These are phyloP conservation scores for Thielaviopsis populi DNA, from an alignment of 2,329 filamentous ascomycete genomes.

Conservation along the genomic window DNA sequence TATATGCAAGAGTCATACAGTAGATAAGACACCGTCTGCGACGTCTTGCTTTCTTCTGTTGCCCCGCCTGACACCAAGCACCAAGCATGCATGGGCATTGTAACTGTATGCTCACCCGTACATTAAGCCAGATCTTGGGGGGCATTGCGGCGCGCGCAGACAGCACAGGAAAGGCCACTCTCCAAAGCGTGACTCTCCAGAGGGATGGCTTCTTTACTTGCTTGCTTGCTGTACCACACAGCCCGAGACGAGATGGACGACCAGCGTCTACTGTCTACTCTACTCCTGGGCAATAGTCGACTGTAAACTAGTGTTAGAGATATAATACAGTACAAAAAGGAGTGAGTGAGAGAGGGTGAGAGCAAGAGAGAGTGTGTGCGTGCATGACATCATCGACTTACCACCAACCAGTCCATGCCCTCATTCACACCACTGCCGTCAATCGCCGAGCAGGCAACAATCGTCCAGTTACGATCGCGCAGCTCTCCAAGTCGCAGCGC, in stretches of 20 bases:
- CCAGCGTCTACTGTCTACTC: not conserved
- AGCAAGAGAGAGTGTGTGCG: not conserved
- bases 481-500: constrained; percentile 79
- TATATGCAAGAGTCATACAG: constrained; percentile 6
- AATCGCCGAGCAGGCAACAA: constrained; percentile 92
- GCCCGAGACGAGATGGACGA: not conserved
- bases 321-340: not conserved
- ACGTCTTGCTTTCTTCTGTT: not conserved
- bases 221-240: not conserved
- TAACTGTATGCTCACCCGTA: not conserved
- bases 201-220: too few relatives aligned
- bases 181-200: too few relatives aligned
- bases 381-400: constrained; percentile 29
- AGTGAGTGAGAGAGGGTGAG: not conserved
- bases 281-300: constrained; percentile 2
- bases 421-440: constrained; percentile 89
- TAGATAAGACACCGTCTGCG: not conserved
- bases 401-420: constrained; percentile 98
- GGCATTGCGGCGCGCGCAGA: not conserved
- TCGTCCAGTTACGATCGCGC: constrained; percentile 96
- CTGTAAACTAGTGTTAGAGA: constrained; percentile 1
- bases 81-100: not conserved
- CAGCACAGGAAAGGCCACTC: not conserved
- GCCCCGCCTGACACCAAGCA: not conserved
- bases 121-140: not conserved